A percentile compares a stretch with the other conserved stretches of the same genome.
phyloP scores from a whole-genome alignment of 2,329 filamentous ascomycete species.

The Trichophaea hybrida region DNA sequence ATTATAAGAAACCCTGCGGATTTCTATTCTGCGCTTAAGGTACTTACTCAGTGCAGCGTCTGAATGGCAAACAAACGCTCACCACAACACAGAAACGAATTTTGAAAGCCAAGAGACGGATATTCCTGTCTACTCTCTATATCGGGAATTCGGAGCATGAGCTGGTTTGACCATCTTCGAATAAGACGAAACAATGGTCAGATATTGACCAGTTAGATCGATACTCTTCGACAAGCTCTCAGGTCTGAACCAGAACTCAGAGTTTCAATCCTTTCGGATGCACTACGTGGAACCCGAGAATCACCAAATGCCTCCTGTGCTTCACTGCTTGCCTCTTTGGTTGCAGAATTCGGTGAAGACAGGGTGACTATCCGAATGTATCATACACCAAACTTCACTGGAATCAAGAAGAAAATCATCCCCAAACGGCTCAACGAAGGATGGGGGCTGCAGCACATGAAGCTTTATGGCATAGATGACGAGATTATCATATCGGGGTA shows the following conservation, averaged over 20 bases:
- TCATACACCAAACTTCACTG: conserved; percentile 89
- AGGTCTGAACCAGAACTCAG: conserved; percentile 58
- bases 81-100: conserved; percentile 53
- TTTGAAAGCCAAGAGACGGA: conserved; percentile 55
- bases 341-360: conserved; percentile 66
- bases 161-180: conserved; percentile 40
- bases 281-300: conserved; percentile 79
- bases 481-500: conserved; percentile 88
- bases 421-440: conserved; percentile 91
- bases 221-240: conserved; percentile 61
- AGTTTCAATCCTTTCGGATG: conserved; percentile 82
- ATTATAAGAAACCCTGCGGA: conserved; percentile 69
- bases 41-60: conserved; percentile 30
- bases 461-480: conserved; percentile 89
- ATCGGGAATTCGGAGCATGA: conserved; percentile 89
- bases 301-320: conserved; percentile 74
- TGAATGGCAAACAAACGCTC: conserved; percentile 1
- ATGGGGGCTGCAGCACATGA: conserved; percentile 98
- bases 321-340: conserved; percentile 70
- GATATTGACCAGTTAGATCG: conserved; percentile 40
- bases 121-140: conserved; percentile 93
- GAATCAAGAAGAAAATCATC: conserved; percentile 65
- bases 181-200: not conserved
- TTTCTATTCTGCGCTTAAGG: conserved; percentile 86
- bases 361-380: conserved; percentile 94